Percentiles rank a stretch among this genome's conserved stretches.
phyloP scores from a whole-genome alignment of 2,329 filamentous ascomycete genomes.

The Trichoderma breve region DNA sequence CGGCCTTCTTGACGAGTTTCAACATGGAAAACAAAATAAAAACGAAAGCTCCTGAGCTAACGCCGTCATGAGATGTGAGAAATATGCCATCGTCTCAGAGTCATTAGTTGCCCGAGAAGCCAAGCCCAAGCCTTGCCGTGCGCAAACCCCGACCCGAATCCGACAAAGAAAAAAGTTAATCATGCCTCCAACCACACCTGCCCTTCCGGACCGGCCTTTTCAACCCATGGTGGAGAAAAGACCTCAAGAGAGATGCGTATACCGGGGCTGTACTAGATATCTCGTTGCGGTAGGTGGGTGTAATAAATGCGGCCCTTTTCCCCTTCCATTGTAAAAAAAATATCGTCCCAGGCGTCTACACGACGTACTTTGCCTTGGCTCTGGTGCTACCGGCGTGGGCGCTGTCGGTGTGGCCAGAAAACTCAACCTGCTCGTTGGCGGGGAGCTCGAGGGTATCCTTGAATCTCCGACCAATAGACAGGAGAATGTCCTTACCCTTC shows the following conservation, averaged over 20 bases:
- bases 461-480: conserved; percentile 84
- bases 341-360: conserved; percentile 50
- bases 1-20: conserved; percentile 19
- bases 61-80: conserved; percentile 33
- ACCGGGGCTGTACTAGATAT: conserved; percentile 25
- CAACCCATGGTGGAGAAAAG: neutral
- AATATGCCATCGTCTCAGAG: conserved; percentile 16
- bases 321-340: neutral
- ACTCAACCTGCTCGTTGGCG: conserved; percentile 77
- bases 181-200: conserved; percentile 12
- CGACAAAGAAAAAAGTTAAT: conserved; percentile 17
- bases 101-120: conserved; percentile 18
- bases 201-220: neutral
- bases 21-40: conserved; percentile 19
- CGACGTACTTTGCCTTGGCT: conserved; percentile 89
- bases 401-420: conserved; percentile 93
- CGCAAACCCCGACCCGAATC: conserved; percentile 11
- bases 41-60: conserved; percentile 32
- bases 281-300: conserved; percentile 9
- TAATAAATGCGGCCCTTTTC: conserved; percentile 27
- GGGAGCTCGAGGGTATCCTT: conserved; percentile 87
- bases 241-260: neutral
- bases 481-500: conserved; percentile 81
- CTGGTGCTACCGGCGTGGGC: conserved; percentile 91
- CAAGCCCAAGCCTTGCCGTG: conserved; percentile 16